These are phyloP conservation scores for Rugonectria rugulosa DNA, from an alignment of 2,329 filamentous ascomycete genomes.

Conservation along the genomic window DNA sequence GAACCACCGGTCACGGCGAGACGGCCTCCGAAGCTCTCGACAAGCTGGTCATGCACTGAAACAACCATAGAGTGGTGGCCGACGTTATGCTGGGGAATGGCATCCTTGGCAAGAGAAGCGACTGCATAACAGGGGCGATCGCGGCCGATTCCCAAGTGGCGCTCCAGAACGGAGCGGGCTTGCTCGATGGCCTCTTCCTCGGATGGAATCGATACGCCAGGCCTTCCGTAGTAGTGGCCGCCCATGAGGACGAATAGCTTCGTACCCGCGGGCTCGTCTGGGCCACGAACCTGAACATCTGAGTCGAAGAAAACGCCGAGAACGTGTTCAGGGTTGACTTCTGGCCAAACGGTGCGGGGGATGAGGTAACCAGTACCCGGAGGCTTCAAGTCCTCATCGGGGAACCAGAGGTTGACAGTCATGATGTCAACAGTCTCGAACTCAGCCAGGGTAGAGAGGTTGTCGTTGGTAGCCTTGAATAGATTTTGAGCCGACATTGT, in stretches of 20 bases:
- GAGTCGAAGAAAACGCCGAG: slow-evolving; percentile 95
- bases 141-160: slow-evolving; percentile 75
- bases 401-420: slow-evolving; percentile 91
- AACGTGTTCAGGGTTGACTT: slow-evolving; percentile 81
- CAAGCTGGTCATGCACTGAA: slow-evolving; percentile 62
- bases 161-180: slow-evolving; percentile 72
- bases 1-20: slow-evolving; percentile 70
- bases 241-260: slow-evolving; percentile 96
- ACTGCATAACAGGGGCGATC: slow-evolving; percentile 67
- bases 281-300: slow-evolving; percentile 58
- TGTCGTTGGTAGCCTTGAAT: slow-evolving; percentile 43
- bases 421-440: slow-evolving; percentile 81
- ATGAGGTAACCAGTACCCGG: slow-evolving; percentile 92
- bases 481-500: slow-evolving; percentile 64
- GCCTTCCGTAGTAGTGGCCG: slow-evolving; percentile 82
- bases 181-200: slow-evolving; percentile 72
- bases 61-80: slow-evolving; percentile 74
- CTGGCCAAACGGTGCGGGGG: slow-evolving; percentile 73
- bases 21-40: slow-evolving; percentile 63
- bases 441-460: slow-evolving; percentile 58
- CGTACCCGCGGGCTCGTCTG: slow-evolving; percentile 70
- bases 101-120: slow-evolving; percentile 68
- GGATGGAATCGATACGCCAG: slow-evolving; percentile 55
- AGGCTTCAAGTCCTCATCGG: slow-evolving; percentile 66
- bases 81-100: slow-evolving; percentile 89